These are phyloP conservation scores for Mycena metata DNA, from an alignment of 768 basidiomycete species.

Conservation along the genomic window DNA sequence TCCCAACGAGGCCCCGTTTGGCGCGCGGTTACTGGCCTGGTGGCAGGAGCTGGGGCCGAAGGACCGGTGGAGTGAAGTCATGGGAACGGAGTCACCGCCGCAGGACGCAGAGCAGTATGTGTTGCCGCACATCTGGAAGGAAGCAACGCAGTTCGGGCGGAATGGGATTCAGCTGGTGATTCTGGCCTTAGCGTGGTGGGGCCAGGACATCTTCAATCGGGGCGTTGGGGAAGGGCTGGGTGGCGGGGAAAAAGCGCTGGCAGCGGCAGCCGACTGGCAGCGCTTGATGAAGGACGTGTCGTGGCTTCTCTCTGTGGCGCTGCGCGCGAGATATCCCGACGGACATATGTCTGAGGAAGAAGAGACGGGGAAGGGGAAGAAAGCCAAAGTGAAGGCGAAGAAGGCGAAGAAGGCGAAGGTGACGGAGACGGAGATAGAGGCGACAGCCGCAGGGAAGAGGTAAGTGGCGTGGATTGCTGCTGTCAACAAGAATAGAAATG, in stretches of 20 bases:
- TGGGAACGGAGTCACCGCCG: no score
- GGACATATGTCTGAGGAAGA: neutral
- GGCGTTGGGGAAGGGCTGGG: neutral
- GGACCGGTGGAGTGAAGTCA: neutral
- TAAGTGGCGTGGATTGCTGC: no score
- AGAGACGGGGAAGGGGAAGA: neutral
- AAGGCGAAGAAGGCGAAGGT: neutral
- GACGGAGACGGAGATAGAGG: no score
- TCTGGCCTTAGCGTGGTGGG: conserved; percentile 3
- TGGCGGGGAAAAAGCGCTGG: neutral
- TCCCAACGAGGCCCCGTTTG: neutral
- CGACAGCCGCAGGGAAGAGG: no score
- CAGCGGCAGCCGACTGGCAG: neutral
- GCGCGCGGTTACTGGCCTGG: neutral
- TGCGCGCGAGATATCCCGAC: no score
- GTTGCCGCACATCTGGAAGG: no score
- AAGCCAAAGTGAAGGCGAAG: neutral
- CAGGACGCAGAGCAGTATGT: no score
- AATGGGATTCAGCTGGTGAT: neutral
- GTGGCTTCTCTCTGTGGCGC: neutral
- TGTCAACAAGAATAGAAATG: no score
- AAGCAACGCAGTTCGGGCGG: neutral
- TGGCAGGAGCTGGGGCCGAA: conserved; percentile 4
- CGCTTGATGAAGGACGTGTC: neutral
- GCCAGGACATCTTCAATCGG: neutral